phyloP scores from a whole-genome alignment of 1,284 basidiomycete species.

The Melampsora larici-populina region DNA sequence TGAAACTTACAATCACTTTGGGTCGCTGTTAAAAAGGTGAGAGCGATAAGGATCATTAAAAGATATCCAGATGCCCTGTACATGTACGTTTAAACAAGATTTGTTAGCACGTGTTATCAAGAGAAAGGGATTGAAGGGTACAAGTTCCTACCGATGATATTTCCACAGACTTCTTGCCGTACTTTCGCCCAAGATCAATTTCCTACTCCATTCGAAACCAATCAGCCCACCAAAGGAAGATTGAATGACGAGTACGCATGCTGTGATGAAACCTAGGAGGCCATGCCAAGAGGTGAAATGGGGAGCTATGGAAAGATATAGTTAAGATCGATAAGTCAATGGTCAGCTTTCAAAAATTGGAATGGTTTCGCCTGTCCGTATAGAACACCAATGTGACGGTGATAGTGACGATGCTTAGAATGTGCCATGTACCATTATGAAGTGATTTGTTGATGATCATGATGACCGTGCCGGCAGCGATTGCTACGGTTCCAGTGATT shows the following conservation, averaged over 20 bases:
- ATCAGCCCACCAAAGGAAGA: slow-evolving; percentile 34
- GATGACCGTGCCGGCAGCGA: slow-evolving; percentile 11
- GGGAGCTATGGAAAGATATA: slow-evolving; percentile 4
- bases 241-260: slow-evolving; percentile 20
- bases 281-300: slow-evolving; percentile 44
- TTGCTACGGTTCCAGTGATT: slow-evolving; percentile 27
- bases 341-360: background rate
- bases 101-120: background rate
- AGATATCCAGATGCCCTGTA: slow-evolving; percentile 33
- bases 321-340: background rate
- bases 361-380: background rate
- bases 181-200: slow-evolving; percentile 28
- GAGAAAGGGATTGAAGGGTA: background rate
- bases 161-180: slow-evolving; percentile 32
- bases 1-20: slow-evolving; percentile 34
- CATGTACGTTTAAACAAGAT: background rate
- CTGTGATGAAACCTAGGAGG: slow-evolving; percentile 27
- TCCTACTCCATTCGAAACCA: slow-evolving; percentile 28
- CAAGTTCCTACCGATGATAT: slow-evolving; percentile 31
- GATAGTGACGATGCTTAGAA: no score
- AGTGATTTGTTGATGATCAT: slow-evolving; percentile 35
- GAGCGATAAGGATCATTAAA: slow-evolving; percentile 17
- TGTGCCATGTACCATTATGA: slow-evolving; percentile 26
- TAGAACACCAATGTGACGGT: no score
- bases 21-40: slow-evolving; percentile 34